phyloP scores from a whole-genome alignment of 2,329 filamentous ascomycete genomes.

The Ascochyta rabiei region DNA sequence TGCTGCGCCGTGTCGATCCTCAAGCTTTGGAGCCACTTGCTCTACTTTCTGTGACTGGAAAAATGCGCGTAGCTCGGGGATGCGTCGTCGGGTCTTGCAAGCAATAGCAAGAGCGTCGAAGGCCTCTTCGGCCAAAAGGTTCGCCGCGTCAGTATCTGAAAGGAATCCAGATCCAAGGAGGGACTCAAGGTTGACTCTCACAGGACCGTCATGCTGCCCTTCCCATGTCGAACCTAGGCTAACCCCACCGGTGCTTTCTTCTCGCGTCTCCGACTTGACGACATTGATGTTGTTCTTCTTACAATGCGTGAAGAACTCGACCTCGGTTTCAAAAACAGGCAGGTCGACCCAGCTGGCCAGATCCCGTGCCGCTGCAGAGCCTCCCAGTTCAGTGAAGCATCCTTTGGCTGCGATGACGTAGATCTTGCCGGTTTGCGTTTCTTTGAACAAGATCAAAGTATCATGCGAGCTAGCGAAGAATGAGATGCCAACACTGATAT shows the following conservation, averaged over 20 bases:
- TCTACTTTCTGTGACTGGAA: constrained; percentile 37
- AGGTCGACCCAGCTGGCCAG: constrained; percentile 31
- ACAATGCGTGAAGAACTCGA: constrained; percentile 24
- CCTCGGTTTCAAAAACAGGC: constrained; percentile 24
- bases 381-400: constrained; percentile 32
- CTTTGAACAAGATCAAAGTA: constrained; percentile 42
- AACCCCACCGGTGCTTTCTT: constrained; percentile 14
- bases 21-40: constrained; percentile 34
- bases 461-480: constrained; percentile 42
- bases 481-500: constrained; percentile 44
- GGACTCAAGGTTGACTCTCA: constrained; percentile 29
- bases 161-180: constrained; percentile 27
- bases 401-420: constrained; percentile 42
- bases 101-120: constrained; percentile 38
- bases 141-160: constrained; percentile 21
- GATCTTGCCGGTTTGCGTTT: constrained; percentile 25
- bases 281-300: constrained; percentile 23
- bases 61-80: constrained; percentile 32
- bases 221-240: constrained; percentile 35
- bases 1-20: constrained; percentile 39
- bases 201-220: constrained; percentile 14
- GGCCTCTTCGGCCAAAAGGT: constrained; percentile 37
- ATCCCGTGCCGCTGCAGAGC: constrained; percentile 21
- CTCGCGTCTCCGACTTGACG: constrained; percentile 21
- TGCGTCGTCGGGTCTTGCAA: constrained; percentile 38